Evolutionary conservation across 495 filamentous ascomycete genomes (phyloP), one percentile per base, ranked within the genome.

Genomic region (Lindgomyces ingoldianus): DNA sequence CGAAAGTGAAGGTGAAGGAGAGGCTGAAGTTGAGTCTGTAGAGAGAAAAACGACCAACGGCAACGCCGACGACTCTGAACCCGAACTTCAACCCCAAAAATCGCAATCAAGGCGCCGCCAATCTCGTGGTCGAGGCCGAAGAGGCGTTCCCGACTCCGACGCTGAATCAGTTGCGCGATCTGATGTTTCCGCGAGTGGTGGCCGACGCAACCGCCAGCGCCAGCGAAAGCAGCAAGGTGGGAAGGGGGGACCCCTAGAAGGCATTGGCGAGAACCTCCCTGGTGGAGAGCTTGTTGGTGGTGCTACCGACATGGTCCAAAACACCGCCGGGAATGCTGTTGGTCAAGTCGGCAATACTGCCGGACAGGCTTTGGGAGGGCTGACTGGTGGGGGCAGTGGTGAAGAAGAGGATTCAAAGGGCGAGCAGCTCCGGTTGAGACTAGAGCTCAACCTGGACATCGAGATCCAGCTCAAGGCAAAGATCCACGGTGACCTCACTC

Each of bases 401-500:
- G 53, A 62, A 19, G 64, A 72, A 48, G 73, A 72, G 16, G 73
- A 72, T 3, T 74, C 68, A 10, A 71, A 72, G 46, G 73, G 73
- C 68, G 87, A 93, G 74, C 87, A 92, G 74, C 75, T 96, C 62
- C 81, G 84, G 68, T 68, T 96, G 77, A 75, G 92, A 54, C 74
- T 96, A 57, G 91, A 96, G 73, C 73, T 96, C 52, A 95, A 96
- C 76, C 77, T 96, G 49, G 92, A 96, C 73, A 84, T 96, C 67
- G 89, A 95, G 80, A 87, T 96, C 30, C 87, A 91, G 73, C 79
- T 96, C 1, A 95, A 95, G 84, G 92, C 92, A 19, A 89, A 90
- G 78, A 94, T 96, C 73, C 89, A 93, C 70, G 91, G 92, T 75
- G 92, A 96, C 80, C 78, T 96, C 70, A 94, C 90, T 41, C 73